Base-by-base conservation (phyloP, 1,284 basidiomycete species). In the Tetrapyrgos nigripes region DNA sequence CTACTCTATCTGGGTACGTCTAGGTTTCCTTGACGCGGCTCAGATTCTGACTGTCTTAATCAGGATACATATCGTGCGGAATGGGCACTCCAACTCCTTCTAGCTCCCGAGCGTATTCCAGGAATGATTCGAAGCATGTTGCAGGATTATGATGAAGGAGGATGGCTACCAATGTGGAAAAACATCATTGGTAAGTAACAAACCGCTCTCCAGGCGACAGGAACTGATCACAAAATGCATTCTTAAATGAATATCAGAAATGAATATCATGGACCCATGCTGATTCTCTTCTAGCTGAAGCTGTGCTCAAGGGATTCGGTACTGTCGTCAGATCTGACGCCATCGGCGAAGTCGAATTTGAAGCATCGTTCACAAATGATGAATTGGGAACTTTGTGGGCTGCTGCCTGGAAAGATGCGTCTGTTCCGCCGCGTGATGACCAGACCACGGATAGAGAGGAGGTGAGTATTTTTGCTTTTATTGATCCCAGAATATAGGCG, bases 161-260 rank as follows among this genome's bases (percentile, higher is more conserved):
- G 93, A 3, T 92, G 91, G 89, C 74, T 94, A 47, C 93, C 93
- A 0, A 94, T 94, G 92, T 94, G 93, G 92, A 93, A 93, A 75
- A 94, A 94, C 64, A 83, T 94, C 17, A 85, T 91, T 60, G 92
- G 86, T 88, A 50, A 60, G 76, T n/a, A n/a, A n/a, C n/a, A n/a
- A n/a, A n/a, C 60, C 11, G n/a, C n/a, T n/a, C n/a, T n/a, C n/a
- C n/a, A n/a, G n/a, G n/a, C n/a, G n/a, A n/a, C n/a, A n/a, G n/a
- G n/a, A n/a, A n/a, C n/a, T n/a, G n/a, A n/a, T n/a, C n/a, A n/a
- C n/a, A n/a, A n/a, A n/a, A n/a, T n/a, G n/a, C n/a, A n/a, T n/a
- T n/a, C n/a, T n/a, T n/a, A n/a, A n/a, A n/a, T n/a, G n/a, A n/a
- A n/a, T n/a, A 11, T 26, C 58, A 85, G 87, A 89, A 67, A 89